These are phyloP conservation scores for Tillandsia leiboldiana DNA, from an alignment of 176 grass and related monocot genomes.

Conservation along the genomic window DNA sequence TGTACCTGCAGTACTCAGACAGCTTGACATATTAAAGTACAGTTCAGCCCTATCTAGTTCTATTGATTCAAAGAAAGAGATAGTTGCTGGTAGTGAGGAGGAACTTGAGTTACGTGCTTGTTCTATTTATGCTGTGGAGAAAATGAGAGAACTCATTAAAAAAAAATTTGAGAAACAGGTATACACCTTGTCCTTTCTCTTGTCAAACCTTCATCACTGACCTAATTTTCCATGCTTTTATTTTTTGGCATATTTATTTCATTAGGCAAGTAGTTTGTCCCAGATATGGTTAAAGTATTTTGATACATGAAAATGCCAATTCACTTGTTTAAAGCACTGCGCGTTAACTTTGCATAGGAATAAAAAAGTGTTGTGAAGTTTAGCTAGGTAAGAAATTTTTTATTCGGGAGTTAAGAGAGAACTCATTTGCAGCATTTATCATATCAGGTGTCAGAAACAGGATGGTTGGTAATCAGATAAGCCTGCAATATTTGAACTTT, in stretches of 20 bases:
- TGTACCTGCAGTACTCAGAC: constrained; percentile 68
- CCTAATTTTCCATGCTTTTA: not conserved
- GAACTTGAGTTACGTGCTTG: constrained; percentile 87
- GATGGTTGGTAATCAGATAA: too few relatives aligned
- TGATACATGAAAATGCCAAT: not conserved
- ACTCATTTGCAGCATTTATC: too few relatives aligned
- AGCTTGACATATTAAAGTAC: constrained; percentile 84
- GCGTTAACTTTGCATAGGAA: not conserved
- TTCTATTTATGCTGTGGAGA: constrained; percentile 82
- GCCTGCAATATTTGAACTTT: too few relatives aligned
- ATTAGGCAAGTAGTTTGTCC: not conserved
- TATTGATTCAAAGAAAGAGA: constrained; percentile 61
- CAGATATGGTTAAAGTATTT: not conserved
- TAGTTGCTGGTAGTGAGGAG: constrained; percentile 75
- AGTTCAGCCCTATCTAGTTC: constrained; percentile 48
- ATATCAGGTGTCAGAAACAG: too few relatives aligned
- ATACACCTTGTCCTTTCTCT: constrained; percentile 5
- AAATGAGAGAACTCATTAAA: constrained; percentile 72
- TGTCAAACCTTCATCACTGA: not conserved
- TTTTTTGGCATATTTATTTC: not conserved
- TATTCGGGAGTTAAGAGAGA: too few relatives aligned
- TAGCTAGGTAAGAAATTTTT: too few relatives aligned
- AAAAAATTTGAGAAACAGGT: constrained; percentile 85
- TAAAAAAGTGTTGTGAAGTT: not conserved
- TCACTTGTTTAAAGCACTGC: too few relatives aligned